Evolutionary conservation across 331 rosid species (phyloP).

Genomic region (Ulmus americana): DNA sequence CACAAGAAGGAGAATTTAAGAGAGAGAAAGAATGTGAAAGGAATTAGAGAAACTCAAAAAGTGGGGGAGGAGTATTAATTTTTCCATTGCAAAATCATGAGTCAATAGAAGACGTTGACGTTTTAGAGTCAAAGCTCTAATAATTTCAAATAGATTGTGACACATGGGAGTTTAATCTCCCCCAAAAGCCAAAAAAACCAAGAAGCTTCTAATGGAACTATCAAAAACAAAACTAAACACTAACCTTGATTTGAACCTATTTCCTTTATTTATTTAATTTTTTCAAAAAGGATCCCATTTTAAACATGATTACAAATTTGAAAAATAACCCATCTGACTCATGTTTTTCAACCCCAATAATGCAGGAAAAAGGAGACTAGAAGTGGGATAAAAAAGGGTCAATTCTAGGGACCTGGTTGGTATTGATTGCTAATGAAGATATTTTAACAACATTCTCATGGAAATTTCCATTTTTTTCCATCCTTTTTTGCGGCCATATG

Average conservation of each 20-base stretch:
- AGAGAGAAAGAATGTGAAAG: slow-evolving; percentile 27
- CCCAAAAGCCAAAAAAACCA: neutral
- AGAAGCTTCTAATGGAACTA: slow-evolving; percentile 39
- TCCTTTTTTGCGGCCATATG: slow-evolving; percentile 25
- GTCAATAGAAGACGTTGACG: slow-evolving; percentile 4
- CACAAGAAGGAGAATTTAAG: neutral
- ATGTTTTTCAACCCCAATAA: slow-evolving; percentile 29
- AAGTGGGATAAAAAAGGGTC: slow-evolving; percentile 15
- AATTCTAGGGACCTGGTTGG: slow-evolving; percentile 13
- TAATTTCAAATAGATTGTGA: neutral
- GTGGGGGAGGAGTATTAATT: slow-evolving; percentile 20
- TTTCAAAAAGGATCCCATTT: slow-evolving; percentile 29
- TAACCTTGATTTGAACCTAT: slow-evolving; percentile 3
- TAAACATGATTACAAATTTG: slow-evolving; percentile 30
- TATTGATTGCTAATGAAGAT: slow-evolving; percentile 11
- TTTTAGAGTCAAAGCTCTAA: slow-evolving; percentile 1
- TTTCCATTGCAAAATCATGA: slow-evolving; percentile 20
- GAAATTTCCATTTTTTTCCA: slow-evolving; percentile 9
- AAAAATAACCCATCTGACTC: slow-evolving; percentile 11
- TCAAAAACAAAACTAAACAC: slow-evolving; percentile 14
- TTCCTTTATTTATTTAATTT: neutral
- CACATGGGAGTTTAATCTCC: slow-evolving; percentile 7
- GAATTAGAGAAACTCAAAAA: slow-evolving; percentile 7
- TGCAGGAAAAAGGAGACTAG: slow-evolving; percentile 27
- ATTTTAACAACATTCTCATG: slow-evolving; percentile 31